These are phyloP conservation scores for Sisymbrium irio DNA, from an alignment of 345 rosid genomes.

Conservation along the genomic window DNA sequence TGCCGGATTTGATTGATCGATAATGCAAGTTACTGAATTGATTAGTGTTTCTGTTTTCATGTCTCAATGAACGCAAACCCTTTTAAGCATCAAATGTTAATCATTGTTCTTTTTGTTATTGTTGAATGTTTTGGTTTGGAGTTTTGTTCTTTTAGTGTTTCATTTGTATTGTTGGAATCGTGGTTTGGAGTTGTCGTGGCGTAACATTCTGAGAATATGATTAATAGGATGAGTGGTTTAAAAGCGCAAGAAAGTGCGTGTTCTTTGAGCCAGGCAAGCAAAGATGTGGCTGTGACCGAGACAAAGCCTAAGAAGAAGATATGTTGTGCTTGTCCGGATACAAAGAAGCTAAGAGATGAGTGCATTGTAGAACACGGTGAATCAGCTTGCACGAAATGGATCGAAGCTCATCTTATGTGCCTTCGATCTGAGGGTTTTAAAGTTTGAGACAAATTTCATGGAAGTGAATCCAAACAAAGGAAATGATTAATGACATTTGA, in stretches of 20 bases:
- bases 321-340: constrained; percentile 91
- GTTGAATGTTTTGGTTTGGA: not conserved
- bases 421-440: constrained; percentile 86
- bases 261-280: constrained; percentile 42
- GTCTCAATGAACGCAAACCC: not conserved
- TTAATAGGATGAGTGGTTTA: constrained; percentile 50
- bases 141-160: not conserved
- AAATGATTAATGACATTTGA: not conserved
- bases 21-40: not conserved
- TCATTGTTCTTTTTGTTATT: not conserved
- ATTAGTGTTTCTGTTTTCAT: not conserved
- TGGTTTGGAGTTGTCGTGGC: not conserved
- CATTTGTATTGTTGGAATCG: not conserved
- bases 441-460: constrained; percentile 39
- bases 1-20: not conserved
- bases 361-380: constrained; percentile 85
- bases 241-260: constrained; percentile 43
- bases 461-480: not conserved
- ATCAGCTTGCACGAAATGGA: constrained; percentile 84
- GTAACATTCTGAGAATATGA: not conserved
- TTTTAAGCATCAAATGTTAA: not conserved
- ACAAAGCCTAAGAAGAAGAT: constrained; percentile 86
- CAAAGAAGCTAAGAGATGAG: constrained; percentile 86
- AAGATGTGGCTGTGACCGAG: constrained; percentile 37
- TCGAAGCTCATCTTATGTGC: constrained; percentile 78